phyloP scores from a whole-genome alignment of 805 yeast genomes.

The Nakazawaea holstii region DNA sequence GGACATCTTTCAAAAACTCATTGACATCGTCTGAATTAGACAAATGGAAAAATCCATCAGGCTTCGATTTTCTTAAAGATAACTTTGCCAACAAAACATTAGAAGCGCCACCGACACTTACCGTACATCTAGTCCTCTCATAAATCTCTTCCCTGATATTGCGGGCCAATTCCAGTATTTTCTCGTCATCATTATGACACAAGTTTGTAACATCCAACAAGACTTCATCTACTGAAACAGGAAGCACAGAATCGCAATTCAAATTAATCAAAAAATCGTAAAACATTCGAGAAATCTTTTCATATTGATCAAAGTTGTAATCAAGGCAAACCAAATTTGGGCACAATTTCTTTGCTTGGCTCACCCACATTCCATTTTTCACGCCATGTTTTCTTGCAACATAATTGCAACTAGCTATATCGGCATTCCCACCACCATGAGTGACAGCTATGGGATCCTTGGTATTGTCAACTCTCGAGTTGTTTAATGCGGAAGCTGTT shows the following conservation, averaged over 20 bases:
- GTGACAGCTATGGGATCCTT: constrained; percentile 57
- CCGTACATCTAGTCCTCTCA: constrained; percentile 50
- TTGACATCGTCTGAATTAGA: constrained; percentile 20
- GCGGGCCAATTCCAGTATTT: constrained; percentile 21
- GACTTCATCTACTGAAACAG: constrained; percentile 91
- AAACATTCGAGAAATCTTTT: constrained; percentile 54
- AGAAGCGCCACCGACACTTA: constrained; percentile 73
- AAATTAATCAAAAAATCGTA: constrained; percentile 51
- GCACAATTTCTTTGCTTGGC: constrained; percentile 57
- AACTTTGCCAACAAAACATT: constrained; percentile 77
- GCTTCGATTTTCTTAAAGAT: constrained; percentile 72
- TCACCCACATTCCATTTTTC: constrained; percentile 86
- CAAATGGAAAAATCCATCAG: constrained; percentile 48
- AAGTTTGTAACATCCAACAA: constrained; percentile 54
- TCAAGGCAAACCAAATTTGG: constrained; percentile 55
- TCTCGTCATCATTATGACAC: constrained; percentile 13
- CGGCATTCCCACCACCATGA: constrained; percentile 58
- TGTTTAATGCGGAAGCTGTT: constrained; percentile 62
- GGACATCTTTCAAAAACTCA: constrained; percentile 30
- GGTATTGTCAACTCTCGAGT: constrained; percentile 45
- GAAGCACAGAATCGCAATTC: constrained; percentile 52
- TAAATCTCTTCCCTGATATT: constrained; percentile 37
- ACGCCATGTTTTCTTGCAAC: constrained; percentile 77
- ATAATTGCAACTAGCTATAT: constrained; percentile 90
- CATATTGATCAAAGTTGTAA: constrained; percentile 74